phyloP scores from a whole-genome alignment of 2,329 filamentous ascomycete genomes.

The Alternaria panax region DNA sequence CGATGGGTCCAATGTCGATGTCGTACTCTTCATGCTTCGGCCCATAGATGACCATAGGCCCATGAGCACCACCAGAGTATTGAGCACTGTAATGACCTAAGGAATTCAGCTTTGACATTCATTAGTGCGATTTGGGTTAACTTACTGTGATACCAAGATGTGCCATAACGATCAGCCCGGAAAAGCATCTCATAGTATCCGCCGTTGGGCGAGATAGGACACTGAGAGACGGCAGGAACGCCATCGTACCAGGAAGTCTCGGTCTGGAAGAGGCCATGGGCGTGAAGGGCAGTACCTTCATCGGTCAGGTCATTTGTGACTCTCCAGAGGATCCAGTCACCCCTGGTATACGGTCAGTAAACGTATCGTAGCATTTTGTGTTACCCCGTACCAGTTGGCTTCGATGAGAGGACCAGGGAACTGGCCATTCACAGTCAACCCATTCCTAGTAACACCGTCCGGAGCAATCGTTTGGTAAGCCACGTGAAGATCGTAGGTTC shows the following conservation, averaged over 20 bases:
- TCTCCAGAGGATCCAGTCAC: slow-evolving; percentile 38
- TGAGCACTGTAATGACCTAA: slow-evolving; percentile 49
- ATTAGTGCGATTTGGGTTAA: slow-evolving; percentile 24
- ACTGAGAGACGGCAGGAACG: slow-evolving; percentile 46
- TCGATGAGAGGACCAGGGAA: slow-evolving; percentile 45
- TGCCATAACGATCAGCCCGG: slow-evolving; percentile 41
- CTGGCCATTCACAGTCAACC: slow-evolving; percentile 40
- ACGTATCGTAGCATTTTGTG: neutral
- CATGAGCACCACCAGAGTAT: slow-evolving; percentile 49
- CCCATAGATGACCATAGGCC: slow-evolving; percentile 50
- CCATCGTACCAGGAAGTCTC: slow-evolving; percentile 48
- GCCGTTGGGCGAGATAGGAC: slow-evolving; percentile 45
- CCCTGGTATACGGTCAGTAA: slow-evolving; percentile 26
- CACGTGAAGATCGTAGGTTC: slow-evolving; percentile 38
- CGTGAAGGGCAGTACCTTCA: slow-evolving; percentile 48
- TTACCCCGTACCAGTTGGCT: slow-evolving; percentile 33
- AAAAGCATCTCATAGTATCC: slow-evolving; percentile 28
- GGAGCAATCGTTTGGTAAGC: slow-evolving; percentile 41
- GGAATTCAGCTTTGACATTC: slow-evolving; percentile 6
- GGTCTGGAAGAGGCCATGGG: slow-evolving; percentile 44
- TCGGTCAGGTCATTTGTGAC: slow-evolving; percentile 42
- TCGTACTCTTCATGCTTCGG: slow-evolving; percentile 50
- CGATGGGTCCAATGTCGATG: slow-evolving; percentile 50
- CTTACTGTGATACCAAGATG: slow-evolving; percentile 37
- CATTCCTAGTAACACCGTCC: slow-evolving; percentile 39